These are phyloP conservation scores for Colletotrichum destructivum DNA, from an alignment of 2,329 filamentous ascomycete genomes.

Conservation along the genomic window DNA sequence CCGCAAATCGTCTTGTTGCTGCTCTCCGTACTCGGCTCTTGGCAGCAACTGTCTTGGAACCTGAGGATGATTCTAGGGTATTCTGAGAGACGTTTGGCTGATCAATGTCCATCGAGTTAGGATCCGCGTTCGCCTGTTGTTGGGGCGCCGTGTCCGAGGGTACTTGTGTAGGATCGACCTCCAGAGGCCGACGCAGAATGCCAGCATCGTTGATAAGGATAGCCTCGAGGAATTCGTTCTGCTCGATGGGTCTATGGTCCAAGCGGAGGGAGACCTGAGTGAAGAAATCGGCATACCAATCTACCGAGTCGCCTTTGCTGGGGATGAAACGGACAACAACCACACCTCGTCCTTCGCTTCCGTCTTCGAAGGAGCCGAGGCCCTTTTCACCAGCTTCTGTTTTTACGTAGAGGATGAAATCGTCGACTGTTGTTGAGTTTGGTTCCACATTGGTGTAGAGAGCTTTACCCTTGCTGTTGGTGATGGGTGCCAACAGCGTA, in stretches of 20 bases:
- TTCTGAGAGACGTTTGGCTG: slow-evolving; percentile 38
- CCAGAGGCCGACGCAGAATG: slow-evolving; percentile 78
- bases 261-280: slow-evolving; percentile 79
- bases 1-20: slow-evolving; percentile 75
- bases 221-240: slow-evolving; percentile 92
- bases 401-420: slow-evolving; percentile 85
- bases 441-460: slow-evolving; percentile 74
- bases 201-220: slow-evolving; percentile 86
- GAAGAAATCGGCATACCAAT: slow-evolving; percentile 81
- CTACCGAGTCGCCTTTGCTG: slow-evolving; percentile 65
- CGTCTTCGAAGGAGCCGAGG: slow-evolving; percentile 74
- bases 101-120: slow-evolving; percentile 48
- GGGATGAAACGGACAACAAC: slow-evolving; percentile 83
- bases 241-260: slow-evolving; percentile 87
- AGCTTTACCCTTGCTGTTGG: slow-evolving; percentile 86
- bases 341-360: slow-evolving; percentile 77
- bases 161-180: slow-evolving; percentile 60
- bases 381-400: slow-evolving; percentile 82
- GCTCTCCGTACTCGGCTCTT: slow-evolving; percentile 45
- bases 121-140: slow-evolving; percentile 21
- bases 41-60: slow-evolving; percentile 46
- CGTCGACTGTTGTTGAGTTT: slow-evolving; percentile 77
- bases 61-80: slow-evolving; percentile 16
- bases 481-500: slow-evolving; percentile 81
- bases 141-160: slow-evolving; percentile 47